A percentile compares a stretch with the other conserved stretches of the same genome.
Conservation (phyloP, 441 rosid genomes). For the Rhodomyrtus psidioides region DNA sequence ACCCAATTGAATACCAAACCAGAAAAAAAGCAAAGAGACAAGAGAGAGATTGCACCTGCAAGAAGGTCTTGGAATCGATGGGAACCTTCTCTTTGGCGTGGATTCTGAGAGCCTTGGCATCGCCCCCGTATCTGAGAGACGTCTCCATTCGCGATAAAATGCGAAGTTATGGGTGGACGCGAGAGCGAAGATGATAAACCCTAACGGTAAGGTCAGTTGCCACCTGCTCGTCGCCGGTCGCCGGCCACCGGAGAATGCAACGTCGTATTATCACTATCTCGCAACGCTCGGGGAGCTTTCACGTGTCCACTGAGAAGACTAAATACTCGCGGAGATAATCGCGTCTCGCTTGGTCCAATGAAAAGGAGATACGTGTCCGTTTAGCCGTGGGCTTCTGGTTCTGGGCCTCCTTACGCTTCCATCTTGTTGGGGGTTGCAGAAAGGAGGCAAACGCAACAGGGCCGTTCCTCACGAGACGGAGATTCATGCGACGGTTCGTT, state of each 20-base stretch:
- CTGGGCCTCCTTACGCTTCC: neutral
- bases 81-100: constrained; percentile 82
- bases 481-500: neutral
- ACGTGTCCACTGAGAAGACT: neutral
- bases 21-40: neutral
- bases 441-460: no score
- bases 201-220: neutral
- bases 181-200: neutral
- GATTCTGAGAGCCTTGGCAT: constrained; percentile 59
- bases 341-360: neutral
- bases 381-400: neutral
- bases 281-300: neutral
- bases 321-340: neutral
- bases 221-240: neutral
- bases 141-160: constrained; percentile 54
- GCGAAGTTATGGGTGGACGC: neutral
- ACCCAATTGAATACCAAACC: neutral
- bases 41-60: constrained; percentile 45
- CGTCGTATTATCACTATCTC: neutral
- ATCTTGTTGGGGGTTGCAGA: neutral
- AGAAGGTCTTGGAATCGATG: constrained; percentile 49
- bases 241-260: neutral
- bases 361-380: neutral
- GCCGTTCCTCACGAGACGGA: neutral
- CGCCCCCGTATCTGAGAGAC: constrained; percentile 60